Base-by-base conservation (phyloP, 2,329 filamentous ascomycete genomes). In the Stenocarpella maydis region DNA sequence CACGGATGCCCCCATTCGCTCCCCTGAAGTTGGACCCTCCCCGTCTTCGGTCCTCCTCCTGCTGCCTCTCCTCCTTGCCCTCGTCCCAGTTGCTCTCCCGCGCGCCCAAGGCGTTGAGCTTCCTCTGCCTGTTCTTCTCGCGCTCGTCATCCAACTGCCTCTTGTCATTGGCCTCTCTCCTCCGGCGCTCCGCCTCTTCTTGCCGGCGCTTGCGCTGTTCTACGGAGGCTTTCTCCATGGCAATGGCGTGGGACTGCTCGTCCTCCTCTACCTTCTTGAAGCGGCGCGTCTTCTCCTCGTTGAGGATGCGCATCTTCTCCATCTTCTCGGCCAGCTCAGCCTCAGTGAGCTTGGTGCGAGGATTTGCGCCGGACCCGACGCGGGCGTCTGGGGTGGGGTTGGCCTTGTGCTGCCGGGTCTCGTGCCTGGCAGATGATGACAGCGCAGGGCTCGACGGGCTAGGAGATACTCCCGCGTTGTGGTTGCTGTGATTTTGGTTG, bases 311-410 rank as follows among this genome's bases (percentile, higher is more conserved):
- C 85, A 89, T 89, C 76, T 86, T 80, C 73, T 86, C 86, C 84
- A 90, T 88, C 76, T 88, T 89, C 70, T 81, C 84, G 0, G 86
- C 81, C 4, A 90, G 83, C 77, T 91, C 86, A 0, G 80, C 78
- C 0, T 90, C 87, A 0, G 87, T 89, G 34, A 89, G 83, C 78
- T 90, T 90, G 28, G 85, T 84, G 14, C 87, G 86, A 28, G 87
- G 87, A 78, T 88, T 89, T 15, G 83, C 85, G 69, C 87, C 87
- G 1, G 86, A 88, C 66, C 81, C 79, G 12, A 86, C 76, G 12
- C 87, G 86, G 10, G 80, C 75, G 53, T 82, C 78, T 7, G 78
- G 77, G 26, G 75, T 74, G 5, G 76, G 76, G 37, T 31, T 58
- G 26, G 65, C 5, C 15, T 78, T 79, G 71, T 80, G 47, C 75